phyloP scores from a whole-genome alignment of 73 alveolate genomes.

The Paramecium sonneborni region DNA sequence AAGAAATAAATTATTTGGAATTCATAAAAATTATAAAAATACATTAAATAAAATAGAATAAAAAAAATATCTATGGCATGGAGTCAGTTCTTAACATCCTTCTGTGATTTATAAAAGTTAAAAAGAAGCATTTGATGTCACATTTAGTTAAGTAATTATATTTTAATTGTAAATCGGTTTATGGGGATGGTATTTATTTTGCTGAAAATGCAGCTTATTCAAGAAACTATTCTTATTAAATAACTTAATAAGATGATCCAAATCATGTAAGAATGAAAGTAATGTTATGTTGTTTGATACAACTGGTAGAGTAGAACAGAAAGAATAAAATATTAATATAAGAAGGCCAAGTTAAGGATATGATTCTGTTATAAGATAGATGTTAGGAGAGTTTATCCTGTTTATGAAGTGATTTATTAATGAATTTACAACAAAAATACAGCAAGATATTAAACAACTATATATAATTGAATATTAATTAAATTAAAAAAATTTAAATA shows the following conservation, averaged over 20 bases:
- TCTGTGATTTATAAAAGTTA: not conserved
- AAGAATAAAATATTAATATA: too few relatives aligned
- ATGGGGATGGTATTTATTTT: conserved; percentile 54
- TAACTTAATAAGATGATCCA: not conserved
- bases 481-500: too few relatives aligned
- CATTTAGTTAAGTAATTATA: not conserved
- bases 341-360: not conserved
- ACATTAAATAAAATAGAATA: not conserved
- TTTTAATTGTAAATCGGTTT: not conserved
- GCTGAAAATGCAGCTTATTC: conserved; percentile 16
- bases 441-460: too few relatives aligned
- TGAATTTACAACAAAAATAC: too few relatives aligned
- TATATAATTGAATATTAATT: too few relatives aligned
- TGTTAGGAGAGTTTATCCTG: conserved; percentile 46
- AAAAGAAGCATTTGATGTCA: not conserved
- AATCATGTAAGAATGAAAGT: not conserved
- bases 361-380: conserved; percentile 37
- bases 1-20: not conserved
- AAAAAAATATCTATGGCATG: conserved; percentile 41
- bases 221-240: not conserved
- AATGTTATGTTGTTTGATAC: not conserved
- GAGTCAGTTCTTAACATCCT: not conserved
- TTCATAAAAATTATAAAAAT: not conserved
- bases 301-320: too few relatives aligned
- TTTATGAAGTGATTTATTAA: not conserved